phyloP scores from a whole-genome alignment of 768 basidiomycete species.

The Punctularia strigosozonata region DNA sequence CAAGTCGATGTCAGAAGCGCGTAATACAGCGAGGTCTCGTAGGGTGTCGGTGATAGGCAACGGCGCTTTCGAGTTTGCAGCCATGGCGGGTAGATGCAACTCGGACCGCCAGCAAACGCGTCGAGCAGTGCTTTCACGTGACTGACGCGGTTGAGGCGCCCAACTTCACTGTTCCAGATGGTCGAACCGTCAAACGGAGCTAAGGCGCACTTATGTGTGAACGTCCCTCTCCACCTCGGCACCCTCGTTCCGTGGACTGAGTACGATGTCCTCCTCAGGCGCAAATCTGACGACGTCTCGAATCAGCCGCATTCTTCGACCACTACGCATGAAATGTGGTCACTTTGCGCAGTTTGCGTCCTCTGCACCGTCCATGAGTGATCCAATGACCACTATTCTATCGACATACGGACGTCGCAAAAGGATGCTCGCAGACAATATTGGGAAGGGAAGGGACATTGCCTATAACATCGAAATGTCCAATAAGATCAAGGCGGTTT shows the following conservation, averaged over 20 bases:
- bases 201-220: too few species aligned
- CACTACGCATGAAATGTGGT: conserved; percentile 35
- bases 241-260: too few species aligned
- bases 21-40: conserved; percentile 61
- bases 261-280: too few species aligned
- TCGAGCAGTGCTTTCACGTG: too few species aligned
- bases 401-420: conserved; percentile 9
- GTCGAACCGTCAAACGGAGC: too few species aligned
- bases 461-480: conserved; percentile 30
- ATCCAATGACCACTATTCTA: too few species aligned
- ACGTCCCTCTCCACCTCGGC: too few species aligned
- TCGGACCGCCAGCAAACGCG: too few species aligned
- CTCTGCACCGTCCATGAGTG: conserved; percentile 10
- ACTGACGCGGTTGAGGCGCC: too few species aligned
- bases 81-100: too few species aligned
- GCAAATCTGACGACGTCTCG: conserved; percentile 25
- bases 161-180: too few species aligned
- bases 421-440: conserved; percentile 1
- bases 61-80: conserved; percentile 26
- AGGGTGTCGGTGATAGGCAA: conserved; percentile 49
- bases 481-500: conserved; percentile 36
- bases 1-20: conserved; percentile 41
- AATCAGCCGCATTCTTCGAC: conserved; percentile 33
- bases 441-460: conserved; percentile 20
- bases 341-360: conserved; percentile 19